phyloP scores from a whole-genome alignment of 192 early-diverging fungal genomes.

The Linnemannia zychae region DNA sequence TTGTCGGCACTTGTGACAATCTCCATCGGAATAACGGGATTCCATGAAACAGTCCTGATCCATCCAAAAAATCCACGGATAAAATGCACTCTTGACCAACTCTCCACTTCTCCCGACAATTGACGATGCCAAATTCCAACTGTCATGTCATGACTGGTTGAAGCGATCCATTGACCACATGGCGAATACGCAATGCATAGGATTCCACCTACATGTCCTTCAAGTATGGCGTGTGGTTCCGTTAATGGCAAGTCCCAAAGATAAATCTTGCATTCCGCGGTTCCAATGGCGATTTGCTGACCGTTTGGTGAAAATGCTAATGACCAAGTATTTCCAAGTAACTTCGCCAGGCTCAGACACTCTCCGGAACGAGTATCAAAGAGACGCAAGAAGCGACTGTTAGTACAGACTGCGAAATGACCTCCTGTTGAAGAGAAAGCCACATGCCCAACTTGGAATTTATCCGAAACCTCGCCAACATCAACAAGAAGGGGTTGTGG shows the following conservation, averaged over 20 bases:
- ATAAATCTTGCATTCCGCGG: not conserved
- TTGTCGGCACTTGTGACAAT: too few relatives aligned
- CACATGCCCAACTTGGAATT: too few relatives aligned
- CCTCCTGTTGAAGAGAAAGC: not conserved
- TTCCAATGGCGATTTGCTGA: not conserved
- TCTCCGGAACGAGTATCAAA: too few relatives aligned
- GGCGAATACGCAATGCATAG: not conserved
- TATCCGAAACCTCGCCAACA: too few relatives aligned
- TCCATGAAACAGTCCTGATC: too few relatives aligned
- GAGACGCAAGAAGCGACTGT: too few relatives aligned
- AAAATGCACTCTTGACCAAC: too few relatives aligned
- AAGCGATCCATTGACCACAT: not conserved
- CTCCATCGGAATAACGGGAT: too few relatives aligned
- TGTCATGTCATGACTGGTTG: not conserved
- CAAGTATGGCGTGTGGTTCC: not conserved
- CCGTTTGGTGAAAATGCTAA: not conserved
- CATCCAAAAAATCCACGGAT: too few relatives aligned
- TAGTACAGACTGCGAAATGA: too few relatives aligned
- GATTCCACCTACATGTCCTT: not conserved
- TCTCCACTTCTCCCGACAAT: not conserved
- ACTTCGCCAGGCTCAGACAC: too few relatives aligned
- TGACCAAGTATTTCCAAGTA: not conserved
- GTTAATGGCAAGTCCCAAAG: not conserved
- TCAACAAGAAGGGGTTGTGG: too few relatives aligned
- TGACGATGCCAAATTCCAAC: not conserved